A percentile compares a stretch with the other conserved stretches of the same genome.
Conservation (phyloP, 2,329 filamentous ascomycete genomes). For the Diaporthe citri region DNA sequence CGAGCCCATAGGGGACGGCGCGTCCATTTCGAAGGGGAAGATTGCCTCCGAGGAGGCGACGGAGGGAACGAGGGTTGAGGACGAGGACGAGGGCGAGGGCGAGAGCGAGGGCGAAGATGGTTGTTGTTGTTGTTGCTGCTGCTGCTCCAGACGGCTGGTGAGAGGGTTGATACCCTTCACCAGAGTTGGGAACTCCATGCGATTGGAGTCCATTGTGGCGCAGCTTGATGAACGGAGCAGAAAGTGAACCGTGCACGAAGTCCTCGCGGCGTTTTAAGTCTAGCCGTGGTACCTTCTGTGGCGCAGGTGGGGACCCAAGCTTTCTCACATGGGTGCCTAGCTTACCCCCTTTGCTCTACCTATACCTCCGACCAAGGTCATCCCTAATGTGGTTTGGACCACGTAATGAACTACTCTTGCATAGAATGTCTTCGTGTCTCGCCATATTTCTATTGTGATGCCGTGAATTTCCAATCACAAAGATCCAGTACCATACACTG, state of each 20-base stretch:
- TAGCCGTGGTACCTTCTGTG: background rate
- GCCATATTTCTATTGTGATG: background rate
- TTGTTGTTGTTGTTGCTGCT: constrained; percentile 9
- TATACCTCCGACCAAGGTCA: background rate
- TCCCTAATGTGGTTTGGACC: background rate
- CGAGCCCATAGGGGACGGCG: constrained; percentile 41
- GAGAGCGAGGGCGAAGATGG: background rate
- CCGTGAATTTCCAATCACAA: background rate
- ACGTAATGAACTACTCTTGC: background rate
- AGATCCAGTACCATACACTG: no score
- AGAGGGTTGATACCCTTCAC: constrained; percentile 28
- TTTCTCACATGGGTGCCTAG: background rate
- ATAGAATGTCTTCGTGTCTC: background rate
- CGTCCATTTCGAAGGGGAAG: constrained; percentile 34
- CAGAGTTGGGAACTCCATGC: constrained; percentile 22
- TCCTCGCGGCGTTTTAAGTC: background rate
- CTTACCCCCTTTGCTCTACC: background rate
- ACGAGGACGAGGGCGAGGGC: background rate
- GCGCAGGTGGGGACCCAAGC: background rate
- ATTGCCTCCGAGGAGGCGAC: constrained; percentile 22
- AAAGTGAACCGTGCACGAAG: background rate
- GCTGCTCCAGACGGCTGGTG: background rate
- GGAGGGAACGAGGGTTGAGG: background rate
- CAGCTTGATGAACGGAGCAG: background rate
- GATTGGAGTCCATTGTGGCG: constrained; percentile 31